Conservation (phyloP, 2,329 filamentous ascomycete species). For the Eutypa lata region DNA sequence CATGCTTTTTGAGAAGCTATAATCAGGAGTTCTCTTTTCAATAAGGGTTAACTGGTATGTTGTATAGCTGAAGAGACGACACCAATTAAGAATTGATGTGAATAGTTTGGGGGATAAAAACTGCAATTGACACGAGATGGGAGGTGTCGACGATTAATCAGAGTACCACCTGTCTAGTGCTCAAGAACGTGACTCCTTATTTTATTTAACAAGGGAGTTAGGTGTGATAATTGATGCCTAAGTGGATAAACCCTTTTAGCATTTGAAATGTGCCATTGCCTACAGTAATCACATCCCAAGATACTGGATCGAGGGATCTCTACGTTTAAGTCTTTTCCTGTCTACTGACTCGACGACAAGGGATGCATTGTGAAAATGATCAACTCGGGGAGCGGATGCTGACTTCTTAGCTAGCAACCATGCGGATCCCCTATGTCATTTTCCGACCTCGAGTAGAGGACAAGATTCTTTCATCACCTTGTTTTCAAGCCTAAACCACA, state of each 20-base stretch:
- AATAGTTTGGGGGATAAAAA: neutral
- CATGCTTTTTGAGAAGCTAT: too few species aligned
- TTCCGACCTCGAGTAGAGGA: neutral
- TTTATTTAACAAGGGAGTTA: neutral
- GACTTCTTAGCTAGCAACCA: neutral
- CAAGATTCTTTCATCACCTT: neutral
- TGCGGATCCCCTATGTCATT: neutral
- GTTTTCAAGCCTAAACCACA: neutral
- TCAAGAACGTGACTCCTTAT: neutral
- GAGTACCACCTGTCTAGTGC: neutral
- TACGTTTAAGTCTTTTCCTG: neutral
- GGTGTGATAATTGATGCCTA: too few species aligned
- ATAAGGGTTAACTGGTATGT: too few species aligned
- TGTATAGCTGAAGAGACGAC: neutral
- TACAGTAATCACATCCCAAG: neutral
- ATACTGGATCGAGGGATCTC: neutral
- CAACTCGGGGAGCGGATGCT: neutral
- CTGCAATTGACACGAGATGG: neutral
- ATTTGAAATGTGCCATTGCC: neutral
- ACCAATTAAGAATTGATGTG: neutral
- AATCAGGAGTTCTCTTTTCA: too few species aligned
- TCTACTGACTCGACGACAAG: neutral
- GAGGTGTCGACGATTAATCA: neutral
- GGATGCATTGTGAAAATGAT: neutral
- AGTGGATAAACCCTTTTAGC: too few species aligned